Percentiles rank a stretch among this genome's conserved stretches.
Conservation (phyloP, 495 filamentous ascomycete genomes). For the Penicillium crystallinum region DNA sequence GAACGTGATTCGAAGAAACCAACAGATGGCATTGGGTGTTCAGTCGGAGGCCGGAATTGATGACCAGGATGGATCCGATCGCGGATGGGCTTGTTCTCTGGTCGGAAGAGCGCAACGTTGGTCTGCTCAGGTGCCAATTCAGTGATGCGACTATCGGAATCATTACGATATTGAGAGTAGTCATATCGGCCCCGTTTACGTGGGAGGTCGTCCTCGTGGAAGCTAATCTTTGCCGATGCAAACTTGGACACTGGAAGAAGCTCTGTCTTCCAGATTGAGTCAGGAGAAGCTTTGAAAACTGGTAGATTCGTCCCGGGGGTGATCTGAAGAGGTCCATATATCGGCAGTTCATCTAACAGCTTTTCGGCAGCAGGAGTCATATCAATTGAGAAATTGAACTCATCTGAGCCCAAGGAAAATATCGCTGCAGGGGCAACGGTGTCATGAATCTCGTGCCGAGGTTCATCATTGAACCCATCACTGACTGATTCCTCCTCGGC, state of each 20-base stretch:
- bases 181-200: slow-evolving; percentile 75
- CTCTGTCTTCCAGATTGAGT: slow-evolving; percentile 67
- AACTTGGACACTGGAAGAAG: slow-evolving; percentile 85
- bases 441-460: slow-evolving; percentile 33
- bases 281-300: slow-evolving; percentile 53
- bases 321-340: slow-evolving; percentile 63
- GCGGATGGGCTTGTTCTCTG: slow-evolving; percentile 83
- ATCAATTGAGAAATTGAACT: slow-evolving; percentile 73
- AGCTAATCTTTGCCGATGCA: slow-evolving; percentile 70
- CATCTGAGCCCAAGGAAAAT: slow-evolving; percentile 74
- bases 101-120: slow-evolving; percentile 79
- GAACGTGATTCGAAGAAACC: slow-evolving; percentile 80
- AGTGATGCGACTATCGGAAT: slow-evolving; percentile 48
- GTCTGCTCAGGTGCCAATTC: slow-evolving; percentile 64
- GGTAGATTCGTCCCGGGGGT: slow-evolving; percentile 52
- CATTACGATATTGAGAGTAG: slow-evolving; percentile 62
- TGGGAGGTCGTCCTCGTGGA: slow-evolving; percentile 59
- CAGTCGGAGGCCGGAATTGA: slow-evolving; percentile 86
- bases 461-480: slow-evolving; percentile 45
- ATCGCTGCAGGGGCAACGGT: slow-evolving; percentile 63
- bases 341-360: slow-evolving; percentile 77
- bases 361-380: slow-evolving; percentile 72
- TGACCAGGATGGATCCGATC: slow-evolving; percentile 90
- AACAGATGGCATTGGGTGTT: slow-evolving; percentile 80
- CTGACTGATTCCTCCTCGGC: slow-evolving; percentile 52